Base-by-base conservation (phyloP, 2,329 filamentous ascomycete genomes). In the Aspergillus spinulosporus region DNA sequence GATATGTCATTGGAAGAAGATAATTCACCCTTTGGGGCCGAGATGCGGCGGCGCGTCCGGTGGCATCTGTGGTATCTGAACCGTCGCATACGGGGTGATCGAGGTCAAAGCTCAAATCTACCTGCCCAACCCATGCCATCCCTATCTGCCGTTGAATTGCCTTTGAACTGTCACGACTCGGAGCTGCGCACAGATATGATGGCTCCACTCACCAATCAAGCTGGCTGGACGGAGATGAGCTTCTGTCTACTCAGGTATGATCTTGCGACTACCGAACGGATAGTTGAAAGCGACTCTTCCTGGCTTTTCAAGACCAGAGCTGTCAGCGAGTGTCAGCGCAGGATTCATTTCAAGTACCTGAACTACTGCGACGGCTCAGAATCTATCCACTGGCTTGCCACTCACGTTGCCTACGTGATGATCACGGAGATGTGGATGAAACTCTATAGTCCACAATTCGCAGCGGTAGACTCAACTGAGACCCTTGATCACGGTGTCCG, bases 401-500 rank as follows among this genome's bases (percentile, higher is more conserved):
- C 81, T 2, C 86, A 86, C 43, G 79, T 88, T n/a, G 80, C 84
- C 1, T 81, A 86, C 9, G 77, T 90, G 26, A 84, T 90, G 59
- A 83, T 89, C 75, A 84, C 84, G 58, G 90, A 90, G 72, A 87
- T 90, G 80, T 88, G 84, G 72, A 78, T 91, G 31, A 81, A 90
- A 56, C 80, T 88, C 2, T 87, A 90, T 65, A 84, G 90, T 61
- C 86, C 0, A 78, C 84, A 58, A 81, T 88, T 39, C 63, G 67
- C 42, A 61, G 15, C 48, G 14, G 6, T 46, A 5, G 31, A 28
- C 5, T 28, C 14, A 28, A 28, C 34, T 3, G 47, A 34, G n/a
- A 6, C 21, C 5, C 39, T 42, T 4, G 28, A 32, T 28, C 62
- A 81, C 84, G 82, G 85, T 46, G 81, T 82, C 7, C 82, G 82